Conservation (phyloP, 2,329 filamentous ascomycete species). For the Beauveria sp. region DNA sequence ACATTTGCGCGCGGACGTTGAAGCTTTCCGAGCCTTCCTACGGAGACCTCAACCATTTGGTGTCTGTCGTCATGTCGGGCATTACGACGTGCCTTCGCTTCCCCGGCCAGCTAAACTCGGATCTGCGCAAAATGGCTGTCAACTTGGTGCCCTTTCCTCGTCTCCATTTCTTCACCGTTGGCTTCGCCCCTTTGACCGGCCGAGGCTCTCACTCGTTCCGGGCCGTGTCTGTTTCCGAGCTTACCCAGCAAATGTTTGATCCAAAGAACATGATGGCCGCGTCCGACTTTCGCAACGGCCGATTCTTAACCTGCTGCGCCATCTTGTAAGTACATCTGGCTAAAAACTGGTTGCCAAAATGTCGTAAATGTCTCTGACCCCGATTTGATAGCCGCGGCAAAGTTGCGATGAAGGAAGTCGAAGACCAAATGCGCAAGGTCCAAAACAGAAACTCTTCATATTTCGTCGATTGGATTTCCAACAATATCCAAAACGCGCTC, state of each 20-base stretch:
- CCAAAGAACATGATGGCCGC: constrained; percentile 99
- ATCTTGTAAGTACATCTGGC: constrained; percentile 55
- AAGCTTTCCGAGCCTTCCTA: constrained; percentile 98
- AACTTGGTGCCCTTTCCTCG: constrained; percentile 95
- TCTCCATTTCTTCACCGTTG: constrained; percentile 99
- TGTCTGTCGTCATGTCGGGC: constrained; percentile 99
- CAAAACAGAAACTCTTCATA: constrained; percentile 99
- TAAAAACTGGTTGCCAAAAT: constrained; percentile 16
- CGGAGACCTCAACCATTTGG: constrained; percentile 98
- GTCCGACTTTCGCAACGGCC: constrained; percentile 98
- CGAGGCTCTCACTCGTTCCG: constrained; percentile 83
- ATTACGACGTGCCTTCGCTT: constrained; percentile 98
- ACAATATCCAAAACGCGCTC: constrained; percentile 99
- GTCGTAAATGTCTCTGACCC: constrained; percentile 22
- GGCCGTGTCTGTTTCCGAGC: constrained; percentile 91
- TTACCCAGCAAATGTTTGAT: constrained; percentile 99
- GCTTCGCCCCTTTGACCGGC: constrained; percentile 96
- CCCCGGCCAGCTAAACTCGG: constrained; percentile 99
- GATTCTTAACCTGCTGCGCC: constrained; percentile 98
- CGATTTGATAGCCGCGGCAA: constrained; percentile 68
- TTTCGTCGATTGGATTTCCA: constrained; percentile 99
- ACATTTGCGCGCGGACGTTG: constrained; percentile 99
- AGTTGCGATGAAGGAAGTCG: constrained; percentile 99
- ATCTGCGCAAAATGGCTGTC: constrained; percentile 97
- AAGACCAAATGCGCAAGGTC: constrained; percentile 99